phyloP scores from a whole-genome alignment of 305 asterid species.

The Solanum aculeatissimum region DNA sequence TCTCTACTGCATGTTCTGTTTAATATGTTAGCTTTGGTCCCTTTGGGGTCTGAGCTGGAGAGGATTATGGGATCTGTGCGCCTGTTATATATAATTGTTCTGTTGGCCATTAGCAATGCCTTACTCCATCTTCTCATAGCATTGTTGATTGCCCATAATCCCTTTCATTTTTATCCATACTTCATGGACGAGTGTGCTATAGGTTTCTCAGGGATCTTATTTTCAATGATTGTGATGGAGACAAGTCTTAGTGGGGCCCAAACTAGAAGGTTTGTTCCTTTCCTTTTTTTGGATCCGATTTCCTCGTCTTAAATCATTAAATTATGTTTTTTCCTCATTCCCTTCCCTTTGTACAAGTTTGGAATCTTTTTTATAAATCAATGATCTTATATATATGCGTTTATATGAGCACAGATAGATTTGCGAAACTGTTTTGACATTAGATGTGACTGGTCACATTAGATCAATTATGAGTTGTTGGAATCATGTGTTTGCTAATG shows the following conservation, averaged over 20 bases:
- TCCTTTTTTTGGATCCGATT: neutral
- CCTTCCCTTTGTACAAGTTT: neutral
- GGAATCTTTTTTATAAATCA: neutral
- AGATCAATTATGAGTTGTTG: neutral
- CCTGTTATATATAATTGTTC: slow-evolving; percentile 41
- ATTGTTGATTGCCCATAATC: slow-evolving; percentile 52
- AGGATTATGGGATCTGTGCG: slow-evolving; percentile 96
- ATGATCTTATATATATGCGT: neutral
- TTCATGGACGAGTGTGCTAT: slow-evolving; percentile 82
- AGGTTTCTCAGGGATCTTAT: slow-evolving; percentile 90
- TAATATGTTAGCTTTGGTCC: slow-evolving; percentile 94
- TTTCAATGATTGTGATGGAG: slow-evolving; percentile 97
- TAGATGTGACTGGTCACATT: neutral
- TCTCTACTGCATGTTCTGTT: slow-evolving; percentile 81
- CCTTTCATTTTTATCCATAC: slow-evolving; percentile 21
- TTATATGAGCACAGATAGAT: neutral
- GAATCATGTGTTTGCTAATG: slow-evolving; percentile 9
- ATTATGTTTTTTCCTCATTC: neutral
- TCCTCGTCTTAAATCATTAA: neutral
- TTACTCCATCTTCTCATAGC: slow-evolving; percentile 62
- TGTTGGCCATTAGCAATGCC: slow-evolving; percentile 79
- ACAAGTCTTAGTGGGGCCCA: slow-evolving; percentile 85
- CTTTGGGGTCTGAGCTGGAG: slow-evolving; percentile 97
- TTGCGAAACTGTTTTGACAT: neutral
- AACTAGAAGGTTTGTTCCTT: slow-evolving; percentile 59